Base-by-base conservation (phyloP, 2,329 filamentous ascomycete genomes). In the Neodidymelliopsis sp. region DNA sequence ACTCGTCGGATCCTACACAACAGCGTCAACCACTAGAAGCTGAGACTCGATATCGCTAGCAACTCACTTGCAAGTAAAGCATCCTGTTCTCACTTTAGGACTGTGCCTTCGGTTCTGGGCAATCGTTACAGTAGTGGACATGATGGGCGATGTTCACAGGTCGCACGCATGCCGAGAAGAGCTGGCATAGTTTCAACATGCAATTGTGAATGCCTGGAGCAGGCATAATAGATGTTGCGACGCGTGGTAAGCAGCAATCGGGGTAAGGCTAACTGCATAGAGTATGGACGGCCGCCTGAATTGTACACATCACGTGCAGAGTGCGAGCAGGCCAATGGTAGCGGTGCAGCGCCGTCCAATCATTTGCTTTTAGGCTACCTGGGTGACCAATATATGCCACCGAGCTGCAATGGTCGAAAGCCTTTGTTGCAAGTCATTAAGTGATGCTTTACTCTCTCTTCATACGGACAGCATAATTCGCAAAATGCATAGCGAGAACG, bases 1-100 rank as follows among this genome's bases (percentile, higher is more conserved):
- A 66, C 49, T 15, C 53, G 55, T 25, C 58, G 47, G 25, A 58
- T 53, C 24, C 60, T 64, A 24, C 6, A 18, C 13, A 39, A 12
- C 7, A 15, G 20, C 51, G 45, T 29, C 6, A 18, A 12, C 13
- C 18, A 29, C 30, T 4, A 13, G 6, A 19, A 22, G 20, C 15
- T 31, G 2, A n/a, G n/a, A 19, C 27, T 33, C 15, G 10, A 19
- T 18, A 12, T 22, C 7, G 31, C 11, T 22, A n/a, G 6, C 11
- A 36, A 49, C 61, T 7, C 55, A 63, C 61, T 66, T 66, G 60
- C 62, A 66, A 8, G 61, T 66, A 23, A 36, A 48, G 43, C 62
- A 66, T 5, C 62, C 62, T 19, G 61, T 66, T 36, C 54, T 62
- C 30, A 64, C 60, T 49, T 64, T 65, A 4, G 57, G 53, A 27